phyloP scores from a whole-genome alignment of 2,329 filamentous ascomycete species.

The Hymenoscyphus fraxineus region DNA sequence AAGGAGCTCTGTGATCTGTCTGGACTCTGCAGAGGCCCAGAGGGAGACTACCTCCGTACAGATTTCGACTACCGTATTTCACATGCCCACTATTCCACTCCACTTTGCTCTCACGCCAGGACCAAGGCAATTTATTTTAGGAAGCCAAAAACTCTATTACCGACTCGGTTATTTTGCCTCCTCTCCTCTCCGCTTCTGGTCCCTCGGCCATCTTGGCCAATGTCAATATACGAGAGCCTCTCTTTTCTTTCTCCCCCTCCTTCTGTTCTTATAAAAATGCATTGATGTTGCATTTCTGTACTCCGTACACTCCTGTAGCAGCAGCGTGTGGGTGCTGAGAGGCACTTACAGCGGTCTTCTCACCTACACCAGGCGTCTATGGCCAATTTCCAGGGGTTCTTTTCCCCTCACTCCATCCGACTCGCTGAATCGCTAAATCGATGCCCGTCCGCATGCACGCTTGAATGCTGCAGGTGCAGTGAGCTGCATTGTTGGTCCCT shows the following conservation, averaged over 20 bases:
- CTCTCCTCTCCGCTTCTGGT: not conserved
- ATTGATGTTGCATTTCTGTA: not conserved
- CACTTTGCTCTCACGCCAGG: not conserved
- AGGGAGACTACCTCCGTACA: too few relatives aligned
- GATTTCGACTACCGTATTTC: not conserved
- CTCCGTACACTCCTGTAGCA: not conserved
- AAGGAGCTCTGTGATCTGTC: not conserved
- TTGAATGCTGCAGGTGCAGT: constrained; percentile 1
- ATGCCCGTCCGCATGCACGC: not conserved
- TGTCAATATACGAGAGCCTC: not conserved
- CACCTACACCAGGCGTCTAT: not conserved
- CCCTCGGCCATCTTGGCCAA: not conserved
- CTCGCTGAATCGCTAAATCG: constrained; percentile 1
- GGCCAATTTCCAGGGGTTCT: not conserved
- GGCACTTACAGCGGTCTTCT: not conserved
- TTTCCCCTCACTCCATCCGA: not conserved
- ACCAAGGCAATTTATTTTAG: not conserved
- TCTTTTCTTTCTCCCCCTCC: not conserved
- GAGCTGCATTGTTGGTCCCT: not conserved
- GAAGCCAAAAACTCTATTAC: not conserved
- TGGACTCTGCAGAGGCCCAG: not conserved
- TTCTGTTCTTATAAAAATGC: not conserved
- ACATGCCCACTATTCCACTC: too few relatives aligned
- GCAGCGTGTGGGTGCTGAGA: not conserved
- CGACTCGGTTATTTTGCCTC: not conserved